Base-by-base conservation (phyloP, 176 grass and related monocot genomes). In the Juncus inflexus region DNA sequence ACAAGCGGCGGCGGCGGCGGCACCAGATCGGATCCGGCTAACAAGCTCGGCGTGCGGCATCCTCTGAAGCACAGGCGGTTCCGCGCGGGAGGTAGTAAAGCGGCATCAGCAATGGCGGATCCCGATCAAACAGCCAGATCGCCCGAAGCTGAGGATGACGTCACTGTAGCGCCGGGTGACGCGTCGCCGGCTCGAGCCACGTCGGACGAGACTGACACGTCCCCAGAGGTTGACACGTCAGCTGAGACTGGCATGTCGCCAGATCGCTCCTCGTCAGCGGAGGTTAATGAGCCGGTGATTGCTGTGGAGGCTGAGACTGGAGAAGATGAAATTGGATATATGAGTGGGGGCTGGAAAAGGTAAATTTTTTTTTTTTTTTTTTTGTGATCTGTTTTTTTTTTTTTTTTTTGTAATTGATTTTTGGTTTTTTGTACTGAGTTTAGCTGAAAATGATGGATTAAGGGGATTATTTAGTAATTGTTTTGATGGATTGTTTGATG, bases 311-410 rank as follows among this genome's bases (percentile, higher is more conserved):
- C 64, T 36, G 70, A 84, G 78, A 43, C 40, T 62, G 75, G 58
- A 69, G 58, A 68, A 4, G 91, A 85, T 15, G 87, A 83, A 64
- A 76, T 90, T 45, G 87, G 84, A 41, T 96, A 96, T 64, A 82
- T 78, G 67, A 90, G 87, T 57, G 91, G 91, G 63, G 84, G 86
- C 12, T 95, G 86, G 90, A 82, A 86, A 82, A 95, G 90, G 90
- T 95, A 84, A 74, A 5, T 0, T 2, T 9, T 62, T 50, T 11
- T 51, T 64, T 9, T 66, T 35, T 9, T 9, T 16, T 65, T 37
- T n/a, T 50, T 7, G 56, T 60, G 13, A 4, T n/a, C n/a, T n/a
- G n/a, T n/a, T n/a, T n/a, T 62, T 58, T 16, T 50, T 40, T 71
- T 57, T 71, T 58, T 11, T 5, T 12, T 45, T 9, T 67, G 9